Evolutionary conservation across 768 basidiomycete species (phyloP).

Genomic region (Neoboletus magnificus): DNA sequence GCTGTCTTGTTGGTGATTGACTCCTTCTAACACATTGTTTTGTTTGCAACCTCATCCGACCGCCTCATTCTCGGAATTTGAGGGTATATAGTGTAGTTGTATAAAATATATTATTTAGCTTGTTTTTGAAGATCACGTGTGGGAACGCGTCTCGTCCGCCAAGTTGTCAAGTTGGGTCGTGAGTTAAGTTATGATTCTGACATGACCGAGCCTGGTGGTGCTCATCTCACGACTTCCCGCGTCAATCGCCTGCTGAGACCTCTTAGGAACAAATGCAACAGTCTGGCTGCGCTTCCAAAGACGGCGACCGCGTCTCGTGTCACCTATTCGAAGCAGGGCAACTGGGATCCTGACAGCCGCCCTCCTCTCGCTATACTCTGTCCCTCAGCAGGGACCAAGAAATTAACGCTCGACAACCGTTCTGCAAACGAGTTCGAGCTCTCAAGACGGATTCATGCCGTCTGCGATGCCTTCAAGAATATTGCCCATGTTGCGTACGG

Average conservation of each 20-base stretch:
- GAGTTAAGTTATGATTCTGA: slow-evolving; percentile 7
- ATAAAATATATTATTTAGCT: slow-evolving; percentile 1
- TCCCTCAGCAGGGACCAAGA: slow-evolving; percentile 35
- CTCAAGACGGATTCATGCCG: slow-evolving; percentile 47
- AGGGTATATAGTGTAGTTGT: not conserved
- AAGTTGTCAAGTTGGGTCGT: not conserved
- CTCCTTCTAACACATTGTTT: not conserved
- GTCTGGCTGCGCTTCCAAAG: slow-evolving; percentile 29
- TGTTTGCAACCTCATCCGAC: not conserved
- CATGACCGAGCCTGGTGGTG: slow-evolving; percentile 16
- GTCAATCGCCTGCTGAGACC: slow-evolving; percentile 47
- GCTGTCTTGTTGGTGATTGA: not conserved
- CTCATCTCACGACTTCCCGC: slow-evolving; percentile 37
- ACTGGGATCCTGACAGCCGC: slow-evolving; percentile 17
- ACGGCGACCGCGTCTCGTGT: slow-evolving; percentile 15
- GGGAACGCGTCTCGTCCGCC: slow-evolving; percentile 2
- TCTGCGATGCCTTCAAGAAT: slow-evolving; percentile 55
- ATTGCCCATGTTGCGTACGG: slow-evolving; percentile 40
- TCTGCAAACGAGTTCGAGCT: slow-evolving; percentile 39
- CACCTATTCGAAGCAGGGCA: slow-evolving; percentile 17
- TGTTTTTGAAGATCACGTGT: slow-evolving; percentile 13
- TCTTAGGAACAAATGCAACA: slow-evolving; percentile 44
- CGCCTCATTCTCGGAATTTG: not conserved
- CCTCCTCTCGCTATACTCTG: slow-evolving; percentile 40
- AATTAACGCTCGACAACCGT: slow-evolving; percentile 34